Evolutionary conservation across 2,329 filamentous ascomycete species (phyloP).

Genomic region (Trichoderma polysporum): DNA sequence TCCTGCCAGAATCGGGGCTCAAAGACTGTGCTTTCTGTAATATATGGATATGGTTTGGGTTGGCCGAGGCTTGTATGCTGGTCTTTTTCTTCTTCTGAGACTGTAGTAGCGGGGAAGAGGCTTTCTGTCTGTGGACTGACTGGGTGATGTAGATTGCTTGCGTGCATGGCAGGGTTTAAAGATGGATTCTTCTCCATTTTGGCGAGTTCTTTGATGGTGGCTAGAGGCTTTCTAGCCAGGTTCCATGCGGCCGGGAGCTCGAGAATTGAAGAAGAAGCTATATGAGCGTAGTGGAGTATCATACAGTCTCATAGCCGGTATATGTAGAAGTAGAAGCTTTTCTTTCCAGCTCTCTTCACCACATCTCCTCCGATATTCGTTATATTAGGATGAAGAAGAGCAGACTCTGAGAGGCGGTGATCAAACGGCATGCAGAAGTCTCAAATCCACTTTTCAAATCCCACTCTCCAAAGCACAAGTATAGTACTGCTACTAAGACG

Average conservation of each 20-base stretch:
- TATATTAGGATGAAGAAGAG: background rate
- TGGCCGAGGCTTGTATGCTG: background rate
- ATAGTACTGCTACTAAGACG: too few species aligned
- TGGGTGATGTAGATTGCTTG: background rate
- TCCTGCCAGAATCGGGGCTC: slow-evolving; percentile 37
- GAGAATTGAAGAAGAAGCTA: too few species aligned
- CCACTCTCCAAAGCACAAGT: background rate
- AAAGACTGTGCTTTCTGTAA: slow-evolving; percentile 27
- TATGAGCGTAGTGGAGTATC: too few species aligned
- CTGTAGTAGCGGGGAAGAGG: background rate
- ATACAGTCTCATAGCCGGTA: too few species aligned
- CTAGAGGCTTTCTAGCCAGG: background rate
- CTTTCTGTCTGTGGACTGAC: background rate
- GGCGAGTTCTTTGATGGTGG: too few species aligned
- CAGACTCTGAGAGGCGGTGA: background rate
- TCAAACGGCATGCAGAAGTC: background rate
- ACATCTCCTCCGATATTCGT: background rate
- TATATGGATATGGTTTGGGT: background rate
- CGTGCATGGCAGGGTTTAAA: background rate
- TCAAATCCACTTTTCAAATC: background rate
- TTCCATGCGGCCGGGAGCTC: background rate
- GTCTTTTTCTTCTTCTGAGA: background rate
- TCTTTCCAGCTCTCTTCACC: too few species aligned
- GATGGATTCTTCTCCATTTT: background rate
- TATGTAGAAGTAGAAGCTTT: too few species aligned